Conservation (phyloP, 2,329 filamentous ascomycete species). For the Ploettnerulaceae sp. region DNA sequence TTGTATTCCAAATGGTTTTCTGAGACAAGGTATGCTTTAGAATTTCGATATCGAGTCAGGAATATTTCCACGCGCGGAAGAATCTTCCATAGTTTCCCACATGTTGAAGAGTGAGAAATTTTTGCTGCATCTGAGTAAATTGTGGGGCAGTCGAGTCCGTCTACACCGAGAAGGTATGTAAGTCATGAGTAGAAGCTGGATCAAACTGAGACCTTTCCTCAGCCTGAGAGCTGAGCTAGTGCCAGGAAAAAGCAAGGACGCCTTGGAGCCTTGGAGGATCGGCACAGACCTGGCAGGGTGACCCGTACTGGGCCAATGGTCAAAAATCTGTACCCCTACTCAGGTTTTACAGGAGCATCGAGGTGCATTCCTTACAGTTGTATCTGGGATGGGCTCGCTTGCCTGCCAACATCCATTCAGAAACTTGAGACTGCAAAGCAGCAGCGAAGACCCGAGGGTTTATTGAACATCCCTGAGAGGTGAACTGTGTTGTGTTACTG, state of each 20-base stretch:
- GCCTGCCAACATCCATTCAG: background rate
- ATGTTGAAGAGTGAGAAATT: too few relatives aligned
- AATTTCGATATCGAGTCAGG: too few relatives aligned
- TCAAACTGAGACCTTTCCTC: background rate
- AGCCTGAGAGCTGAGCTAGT: background rate
- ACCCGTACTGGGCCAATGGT: background rate
- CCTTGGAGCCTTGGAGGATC: conserved; percentile 6
- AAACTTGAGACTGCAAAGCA: conserved; percentile 2
- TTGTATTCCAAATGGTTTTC: background rate
- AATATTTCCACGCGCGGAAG: too few relatives aligned
- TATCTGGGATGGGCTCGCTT: background rate
- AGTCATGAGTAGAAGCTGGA: background rate
- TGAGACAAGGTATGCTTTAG: too few relatives aligned
- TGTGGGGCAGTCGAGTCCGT: background rate
- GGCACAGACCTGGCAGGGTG: background rate
- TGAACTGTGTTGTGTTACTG: background rate
- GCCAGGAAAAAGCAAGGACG: conserved; percentile 2
- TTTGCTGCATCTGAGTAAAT: background rate
- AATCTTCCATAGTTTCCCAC: too few relatives aligned
- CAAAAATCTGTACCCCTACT: background rate
- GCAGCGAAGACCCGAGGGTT: conserved; percentile 1
- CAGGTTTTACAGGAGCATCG: background rate
- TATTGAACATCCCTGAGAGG: conserved; percentile 1
- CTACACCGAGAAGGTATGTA: background rate
- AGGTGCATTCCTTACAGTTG: background rate